Base-by-base conservation (phyloP, 345 rosid species). In the Lumnitzera racemosa region DNA sequence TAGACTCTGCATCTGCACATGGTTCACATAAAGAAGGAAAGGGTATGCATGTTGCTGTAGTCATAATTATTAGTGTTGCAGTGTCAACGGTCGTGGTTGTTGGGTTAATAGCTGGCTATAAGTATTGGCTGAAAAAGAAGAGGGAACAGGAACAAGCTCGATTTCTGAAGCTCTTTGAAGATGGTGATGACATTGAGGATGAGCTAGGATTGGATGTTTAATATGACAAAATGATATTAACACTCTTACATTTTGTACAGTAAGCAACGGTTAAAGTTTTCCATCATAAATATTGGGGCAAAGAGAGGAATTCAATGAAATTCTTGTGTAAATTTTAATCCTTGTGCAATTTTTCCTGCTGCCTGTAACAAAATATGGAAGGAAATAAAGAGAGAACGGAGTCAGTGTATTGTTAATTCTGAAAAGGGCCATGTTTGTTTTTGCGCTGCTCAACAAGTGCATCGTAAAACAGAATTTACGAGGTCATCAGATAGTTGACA, bases 141-240 rank as follows among this genome's bases (percentile, higher is more conserved):
- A 78, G 88, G 74, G 80, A 81, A 67, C 92, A 88, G 68, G 96
- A 84, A 60, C 97, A 88, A 71, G 95, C 97, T 65, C 81, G 88
- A 65, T 92, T 92, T 69, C 67, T 89, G 27, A 87, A 84, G 64
- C 80, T 92, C 36, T 92, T 92, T 47, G 98, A 92, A 82, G 96
- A 92, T 16, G 91, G 88, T 24, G 97, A 94, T 58, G 90, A 88
- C 11, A 72, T 75, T 36, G 96, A 94, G 65, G 97, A 90, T 54
- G 97, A 94, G 72, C 72, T 89, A 53, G 96, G 80, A 17, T 82
- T 85, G 46, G 84, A 56, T 51, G 17, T 66, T 61, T 68, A 48
- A 31, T 67, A 47, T 79, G 73, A 79, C 69, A 11, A 48, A 27
- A 53, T 47, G 15, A 29, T 53, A 24, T 31, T 49, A 51, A 27